Conservation (phyloP, 2,329 filamentous ascomycete species). For the Curvularia hawaiiensis region DNA sequence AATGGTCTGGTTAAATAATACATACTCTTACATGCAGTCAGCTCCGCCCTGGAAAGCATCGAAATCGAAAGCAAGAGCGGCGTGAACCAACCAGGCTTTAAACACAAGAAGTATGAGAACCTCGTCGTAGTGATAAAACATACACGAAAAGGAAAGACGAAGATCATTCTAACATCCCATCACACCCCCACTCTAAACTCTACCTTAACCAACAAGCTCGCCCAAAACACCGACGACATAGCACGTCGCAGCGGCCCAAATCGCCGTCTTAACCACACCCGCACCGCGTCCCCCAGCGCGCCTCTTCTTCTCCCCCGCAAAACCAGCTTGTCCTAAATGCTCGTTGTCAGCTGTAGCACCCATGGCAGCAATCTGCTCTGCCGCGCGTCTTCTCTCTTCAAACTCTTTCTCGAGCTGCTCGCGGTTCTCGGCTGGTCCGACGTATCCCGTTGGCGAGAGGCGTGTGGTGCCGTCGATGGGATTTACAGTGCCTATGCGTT, state of each 20-base stretch:
- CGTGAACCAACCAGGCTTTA: neutral
- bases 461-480: constrained; percentile 45
- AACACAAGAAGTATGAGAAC: too few relatives aligned
- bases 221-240: constrained; percentile 42
- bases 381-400: constrained; percentile 30
- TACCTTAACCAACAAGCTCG: constrained; percentile 22
- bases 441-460: constrained; percentile 42
- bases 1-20: neutral
- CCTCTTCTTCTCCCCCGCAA: constrained; percentile 13
- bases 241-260: constrained; percentile 35
- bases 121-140: too few relatives aligned
- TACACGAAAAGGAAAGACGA: neutral
- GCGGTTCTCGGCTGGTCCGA: constrained; percentile 31
- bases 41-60: neutral
- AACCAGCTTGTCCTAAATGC: neutral
- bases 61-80: neutral
- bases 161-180: neutral
- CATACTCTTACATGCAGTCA: neutral
- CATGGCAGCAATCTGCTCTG: constrained; percentile 10
- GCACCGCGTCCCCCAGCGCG: constrained; percentile 16
- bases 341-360: neutral
- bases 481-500: constrained; percentile 24
- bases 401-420: constrained; percentile 32
- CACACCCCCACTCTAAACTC: neutral
- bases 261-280: constrained; percentile 38